Evolutionary conservation across 345 rosid genomes (phyloP).

Genomic region (Microcos paniculata): DNA sequence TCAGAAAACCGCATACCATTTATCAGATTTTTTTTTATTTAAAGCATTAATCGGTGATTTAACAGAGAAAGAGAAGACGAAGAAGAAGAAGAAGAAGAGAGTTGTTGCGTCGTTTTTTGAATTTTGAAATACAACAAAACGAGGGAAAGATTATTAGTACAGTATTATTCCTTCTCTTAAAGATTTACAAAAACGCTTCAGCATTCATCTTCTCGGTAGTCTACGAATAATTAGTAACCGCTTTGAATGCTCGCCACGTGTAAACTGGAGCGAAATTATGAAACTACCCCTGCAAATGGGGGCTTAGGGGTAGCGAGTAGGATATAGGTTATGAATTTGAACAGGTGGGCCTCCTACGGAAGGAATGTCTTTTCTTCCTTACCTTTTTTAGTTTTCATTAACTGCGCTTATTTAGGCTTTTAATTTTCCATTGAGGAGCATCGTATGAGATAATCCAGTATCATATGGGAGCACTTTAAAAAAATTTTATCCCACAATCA

Average conservation of each 20-base stretch:
- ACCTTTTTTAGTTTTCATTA: background rate
- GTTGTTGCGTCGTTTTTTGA: constrained; percentile 6
- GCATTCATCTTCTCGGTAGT: background rate
- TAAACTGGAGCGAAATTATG: background rate
- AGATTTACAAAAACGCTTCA: background rate
- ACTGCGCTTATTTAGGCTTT: background rate
- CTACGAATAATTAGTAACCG: background rate
- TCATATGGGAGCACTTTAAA: no score
- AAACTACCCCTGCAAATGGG: background rate
- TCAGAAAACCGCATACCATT: constrained; percentile 47
- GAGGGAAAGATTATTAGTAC: constrained; percentile 16
- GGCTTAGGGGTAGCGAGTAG: background rate
- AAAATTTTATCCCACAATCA: no score
- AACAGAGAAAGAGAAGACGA: background rate
- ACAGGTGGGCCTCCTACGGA: background rate
- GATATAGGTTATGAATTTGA: background rate
- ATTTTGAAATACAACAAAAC: constrained; percentile 2
- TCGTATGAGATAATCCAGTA: no score
- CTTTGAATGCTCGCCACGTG: background rate
- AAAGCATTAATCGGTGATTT: background rate
- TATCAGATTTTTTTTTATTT: constrained; percentile 19
- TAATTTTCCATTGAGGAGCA: background rate
- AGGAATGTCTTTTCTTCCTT: background rate
- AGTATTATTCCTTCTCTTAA: background rate
- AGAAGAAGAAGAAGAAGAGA: background rate